Base-by-base conservation (phyloP, 2,329 filamentous ascomycete genomes). In the Ascochyta lentis region DNA sequence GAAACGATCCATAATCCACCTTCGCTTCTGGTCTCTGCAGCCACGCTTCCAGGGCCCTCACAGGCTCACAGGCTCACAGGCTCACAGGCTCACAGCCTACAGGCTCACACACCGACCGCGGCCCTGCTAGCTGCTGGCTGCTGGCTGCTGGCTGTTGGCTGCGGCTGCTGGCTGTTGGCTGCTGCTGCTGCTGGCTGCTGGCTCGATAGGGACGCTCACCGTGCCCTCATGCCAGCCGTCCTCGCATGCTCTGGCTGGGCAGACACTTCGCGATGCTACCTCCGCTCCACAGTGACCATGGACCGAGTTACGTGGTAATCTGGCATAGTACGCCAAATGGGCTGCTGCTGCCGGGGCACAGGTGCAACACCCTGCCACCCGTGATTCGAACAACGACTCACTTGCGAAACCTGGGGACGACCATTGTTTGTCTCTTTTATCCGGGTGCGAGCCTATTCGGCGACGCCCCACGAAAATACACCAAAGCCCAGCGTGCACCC, bases 371-470 rank as follows among this genome's bases (percentile, higher is more conserved):
- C 60, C 64, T 39, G 43, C n/a, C 38, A 12, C 31, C 48, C 38
- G 47, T 51, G 47, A 51, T 56, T 56, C 53, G 53, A 56, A 56
- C 47, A 67, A 58, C 58, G 56, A 47, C 62, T 67, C 46, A 61
- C 58, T 63, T 70, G 69, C 68, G 65, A 68, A 69, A 71, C 69
- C 63, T 58, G 59, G 60, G 54, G 58, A 62, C 49, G 42, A 26
- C 57, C 54, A 54, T 64, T 68, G 70, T 71, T 69, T 71, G 68
- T 68, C 64, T 60, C 60, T 62, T 72, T 72, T 70, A 70, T 59
- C 71, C 71, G 69, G 68, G 47, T 56, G 58, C 50, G 59, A 69
- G 61, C 69, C 65, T 63, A 66, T 70, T 70, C 60, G 65, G 64
- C 56, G 56, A 59, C 63, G 66, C 63, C 63, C 60, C 63, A 68